A percentile compares a stretch with the other conserved stretches of the same genome.
phyloP scores from a whole-genome alignment of 2,329 filamentous ascomycete genomes.

The Xylariaceae sp. region DNA sequence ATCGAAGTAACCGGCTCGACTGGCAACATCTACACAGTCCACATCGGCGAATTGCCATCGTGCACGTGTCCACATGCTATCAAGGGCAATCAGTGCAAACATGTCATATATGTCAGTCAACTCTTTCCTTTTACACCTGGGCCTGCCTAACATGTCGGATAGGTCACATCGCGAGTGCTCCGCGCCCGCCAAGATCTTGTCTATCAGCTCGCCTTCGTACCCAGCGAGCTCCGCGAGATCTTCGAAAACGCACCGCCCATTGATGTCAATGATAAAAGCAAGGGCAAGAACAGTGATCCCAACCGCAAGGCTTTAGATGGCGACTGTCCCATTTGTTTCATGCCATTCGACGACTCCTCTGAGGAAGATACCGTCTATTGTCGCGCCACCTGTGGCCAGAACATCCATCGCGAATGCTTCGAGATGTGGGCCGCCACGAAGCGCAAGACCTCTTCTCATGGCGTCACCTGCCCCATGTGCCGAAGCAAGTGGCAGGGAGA shows the following conservation, averaged over 20 bases:
- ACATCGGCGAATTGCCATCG: conserved; percentile 44
- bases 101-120: conserved; percentile 51
- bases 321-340: conserved; percentile 55
- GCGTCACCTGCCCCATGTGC: conserved; percentile 57
- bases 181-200: conserved; percentile 50
- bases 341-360: conserved; percentile 35
- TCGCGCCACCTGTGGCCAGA: conserved; percentile 48
- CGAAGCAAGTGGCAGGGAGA: conserved; percentile 47
- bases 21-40: conserved; percentile 59
- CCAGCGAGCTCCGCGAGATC: conserved; percentile 54
- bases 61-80: conserved; percentile 53
- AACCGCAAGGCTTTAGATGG: conserved; percentile 46
- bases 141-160: not conserved
- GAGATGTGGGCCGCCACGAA: conserved; percentile 50
- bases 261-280: not conserved
- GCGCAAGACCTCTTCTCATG: conserved; percentile 28
- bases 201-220: conserved; percentile 58
- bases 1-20: conserved; percentile 59
- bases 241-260: conserved; percentile 50
- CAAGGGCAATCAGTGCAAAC: conserved; percentile 59
- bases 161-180: conserved; percentile 55
- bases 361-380: conserved; percentile 46
- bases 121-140: too few relatives aligned
- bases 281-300: not conserved
- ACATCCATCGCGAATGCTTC: conserved; percentile 51